Evolutionary conservation across 2,329 filamentous ascomycete species (phyloP).

Genomic region (Calycina herbarum): DNA sequence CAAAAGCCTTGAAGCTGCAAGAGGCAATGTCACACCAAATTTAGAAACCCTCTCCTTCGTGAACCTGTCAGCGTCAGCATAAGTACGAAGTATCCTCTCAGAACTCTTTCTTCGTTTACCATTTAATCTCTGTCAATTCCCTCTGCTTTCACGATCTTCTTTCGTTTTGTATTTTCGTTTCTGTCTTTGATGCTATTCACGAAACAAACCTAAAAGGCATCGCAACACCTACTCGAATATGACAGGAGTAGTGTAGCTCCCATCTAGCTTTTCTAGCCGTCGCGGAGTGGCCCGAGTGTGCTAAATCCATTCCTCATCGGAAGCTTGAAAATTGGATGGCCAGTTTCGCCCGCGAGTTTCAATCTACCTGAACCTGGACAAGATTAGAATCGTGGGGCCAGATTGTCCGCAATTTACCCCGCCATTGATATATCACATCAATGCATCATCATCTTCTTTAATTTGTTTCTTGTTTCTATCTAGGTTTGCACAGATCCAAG

Average conservation of each 20-base stretch:
- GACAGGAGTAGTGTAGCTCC: neutral
- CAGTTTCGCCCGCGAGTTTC: neutral
- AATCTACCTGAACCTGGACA: neutral
- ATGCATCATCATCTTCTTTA: too few relatives aligned
- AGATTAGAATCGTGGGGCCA: too few relatives aligned
- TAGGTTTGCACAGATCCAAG: too few relatives aligned
- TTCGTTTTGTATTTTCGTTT: neutral
- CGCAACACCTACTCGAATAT: neutral
- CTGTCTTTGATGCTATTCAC: neutral
- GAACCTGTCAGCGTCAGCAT: neutral
- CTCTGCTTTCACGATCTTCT: neutral
- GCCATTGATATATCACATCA: too few relatives aligned
- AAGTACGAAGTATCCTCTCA: neutral
- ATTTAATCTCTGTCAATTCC: neutral
- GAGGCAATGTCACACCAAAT: slow-evolving; percentile 2
- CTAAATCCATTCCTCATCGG: neutral
- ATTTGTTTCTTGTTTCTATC: too few relatives aligned
- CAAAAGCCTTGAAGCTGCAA: neutral
- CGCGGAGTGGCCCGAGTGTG: neutral
- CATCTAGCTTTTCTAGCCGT: neutral
- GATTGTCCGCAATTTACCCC: too few relatives aligned
- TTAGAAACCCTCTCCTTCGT: neutral
- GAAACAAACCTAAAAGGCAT: neutral
- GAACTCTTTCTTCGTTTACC: neutral
- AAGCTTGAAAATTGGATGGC: neutral